phyloP scores from a whole-genome alignment of 2,329 filamentous ascomycete species.

The Furcasterigmium sp. region DNA sequence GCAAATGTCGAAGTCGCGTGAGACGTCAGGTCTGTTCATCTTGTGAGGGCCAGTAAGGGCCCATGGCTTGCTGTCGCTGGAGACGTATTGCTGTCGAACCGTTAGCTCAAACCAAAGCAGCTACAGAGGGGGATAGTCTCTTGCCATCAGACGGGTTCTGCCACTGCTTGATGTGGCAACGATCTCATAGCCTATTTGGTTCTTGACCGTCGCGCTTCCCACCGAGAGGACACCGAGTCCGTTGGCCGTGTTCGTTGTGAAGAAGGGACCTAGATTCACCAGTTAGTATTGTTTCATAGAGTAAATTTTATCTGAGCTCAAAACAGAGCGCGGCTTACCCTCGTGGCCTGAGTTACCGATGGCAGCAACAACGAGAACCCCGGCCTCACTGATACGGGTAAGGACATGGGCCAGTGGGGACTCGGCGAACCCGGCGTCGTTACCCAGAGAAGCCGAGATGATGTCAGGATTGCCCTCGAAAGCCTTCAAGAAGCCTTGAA shows the following conservation, averaged over 20 bases:
- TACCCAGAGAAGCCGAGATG: conserved; percentile 21
- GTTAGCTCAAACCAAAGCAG: not conserved
- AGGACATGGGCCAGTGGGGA: not conserved
- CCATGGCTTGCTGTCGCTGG: not conserved
- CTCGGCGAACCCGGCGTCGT: conserved; percentile 17
- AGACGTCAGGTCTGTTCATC: not conserved
- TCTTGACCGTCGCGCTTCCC: conserved; percentile 3
- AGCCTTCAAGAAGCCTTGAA: conserved; percentile 9
- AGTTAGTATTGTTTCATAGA: not conserved
- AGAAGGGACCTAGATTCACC: conserved; percentile 5
- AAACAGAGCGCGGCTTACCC: not conserved
- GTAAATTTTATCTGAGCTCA: not conserved
- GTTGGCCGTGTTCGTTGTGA: conserved; percentile 4
- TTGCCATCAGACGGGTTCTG: conserved; percentile 1
- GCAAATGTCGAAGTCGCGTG: conserved; percentile 1
- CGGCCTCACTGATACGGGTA: not conserved
- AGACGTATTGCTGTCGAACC: not conserved
- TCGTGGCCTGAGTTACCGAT: conserved; percentile 4
- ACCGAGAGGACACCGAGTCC: conserved; percentile 3
- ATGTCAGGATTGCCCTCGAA: conserved; percentile 22
- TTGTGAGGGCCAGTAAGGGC: not conserved
- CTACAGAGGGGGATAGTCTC: not conserved
- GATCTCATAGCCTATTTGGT: not conserved
- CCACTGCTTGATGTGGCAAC: conserved; percentile 6
- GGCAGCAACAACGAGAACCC: conserved; percentile 2